A percentile compares a stretch with the other conserved stretches of the same genome.
Evolutionary conservation across 495 filamentous ascomycete species (phyloP).

Genomic region (Annulohypoxylon maeteangense): DNA sequence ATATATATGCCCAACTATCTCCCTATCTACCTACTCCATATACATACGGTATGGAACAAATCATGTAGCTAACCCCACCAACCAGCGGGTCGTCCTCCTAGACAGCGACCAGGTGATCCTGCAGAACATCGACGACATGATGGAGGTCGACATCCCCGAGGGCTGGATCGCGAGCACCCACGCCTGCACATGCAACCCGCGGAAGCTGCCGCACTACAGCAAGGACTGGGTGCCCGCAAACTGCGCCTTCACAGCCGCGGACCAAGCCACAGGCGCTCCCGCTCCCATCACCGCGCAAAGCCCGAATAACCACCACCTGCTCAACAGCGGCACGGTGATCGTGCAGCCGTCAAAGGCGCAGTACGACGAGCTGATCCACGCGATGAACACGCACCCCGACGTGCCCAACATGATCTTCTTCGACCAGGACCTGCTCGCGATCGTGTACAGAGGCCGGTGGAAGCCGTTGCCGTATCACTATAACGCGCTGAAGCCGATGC

Average conservation of each 20-base stretch:
- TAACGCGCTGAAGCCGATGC: slow-evolving; percentile 55
- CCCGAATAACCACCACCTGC: slow-evolving; percentile 53
- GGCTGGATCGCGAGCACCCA: slow-evolving; percentile 51
- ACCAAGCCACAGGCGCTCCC: slow-evolving; percentile 50
- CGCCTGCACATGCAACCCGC: slow-evolving; percentile 54
- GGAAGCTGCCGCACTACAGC: slow-evolving; percentile 52
- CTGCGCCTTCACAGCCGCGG: slow-evolving; percentile 53
- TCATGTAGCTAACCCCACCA: neutral
- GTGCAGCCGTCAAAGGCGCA: slow-evolving; percentile 48
- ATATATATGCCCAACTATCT: neutral
- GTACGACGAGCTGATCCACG: slow-evolving; percentile 49
- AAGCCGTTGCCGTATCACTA: slow-evolving; percentile 53
- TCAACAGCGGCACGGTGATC: slow-evolving; percentile 55
- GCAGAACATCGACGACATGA: slow-evolving; percentile 56
- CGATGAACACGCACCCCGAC: slow-evolving; percentile 56
- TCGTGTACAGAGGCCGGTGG: slow-evolving; percentile 52
- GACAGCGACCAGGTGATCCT: slow-evolving; percentile 55
- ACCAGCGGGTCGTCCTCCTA: slow-evolving; percentile 53
- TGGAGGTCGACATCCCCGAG: slow-evolving; percentile 50
- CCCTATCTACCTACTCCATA: neutral
- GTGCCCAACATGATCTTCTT: slow-evolving; percentile 56
- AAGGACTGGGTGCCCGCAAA: slow-evolving; percentile 53
- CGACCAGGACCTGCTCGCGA: slow-evolving; percentile 54
- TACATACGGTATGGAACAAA: neutral
- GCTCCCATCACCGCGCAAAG: slow-evolving; percentile 46